These are phyloP conservation scores for Gyromitra esculenta DNA, from an alignment of 2,329 filamentous ascomycete species.

Conservation along the genomic window DNA sequence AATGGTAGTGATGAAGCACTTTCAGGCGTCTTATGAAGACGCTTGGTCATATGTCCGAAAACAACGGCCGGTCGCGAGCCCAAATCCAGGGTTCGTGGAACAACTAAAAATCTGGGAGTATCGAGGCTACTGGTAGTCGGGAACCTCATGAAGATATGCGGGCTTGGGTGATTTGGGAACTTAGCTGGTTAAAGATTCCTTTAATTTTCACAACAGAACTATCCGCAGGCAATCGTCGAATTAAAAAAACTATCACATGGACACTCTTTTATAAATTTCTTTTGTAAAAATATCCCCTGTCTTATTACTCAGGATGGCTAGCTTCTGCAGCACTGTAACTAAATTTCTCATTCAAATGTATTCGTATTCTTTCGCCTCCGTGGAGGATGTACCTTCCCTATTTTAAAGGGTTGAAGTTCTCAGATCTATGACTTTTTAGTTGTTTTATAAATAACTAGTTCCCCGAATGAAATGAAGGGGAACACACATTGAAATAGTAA, in stretches of 20 bases:
- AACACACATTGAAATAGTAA: too few species aligned
- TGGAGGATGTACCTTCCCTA: neutral
- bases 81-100: slow-evolving; percentile 50
- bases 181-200: slow-evolving; percentile 34
- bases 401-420: neutral
- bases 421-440: neutral
- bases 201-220: slow-evolving; percentile 16
- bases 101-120: slow-evolving; percentile 53
- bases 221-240: neutral
- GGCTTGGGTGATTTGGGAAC: slow-evolving; percentile 3
- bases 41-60: slow-evolving; percentile 49
- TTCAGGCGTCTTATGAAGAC: slow-evolving; percentile 45
- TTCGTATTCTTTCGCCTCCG: neutral
- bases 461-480: too few species aligned
- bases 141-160: neutral
- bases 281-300: slow-evolving; percentile 12
- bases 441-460: neutral
- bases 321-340: slow-evolving; percentile 25
- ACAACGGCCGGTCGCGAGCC: slow-evolving; percentile 47
- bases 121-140: slow-evolving; percentile 47
- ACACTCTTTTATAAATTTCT: slow-evolving; percentile 39
- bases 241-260: slow-evolving; percentile 10
- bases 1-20: slow-evolving; percentile 49
- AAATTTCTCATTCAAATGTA: slow-evolving; percentile 21
- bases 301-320: slow-evolving; percentile 11